phyloP scores from a whole-genome alignment of 2,329 filamentous ascomycete species.

The Cercospora berteroae region DNA sequence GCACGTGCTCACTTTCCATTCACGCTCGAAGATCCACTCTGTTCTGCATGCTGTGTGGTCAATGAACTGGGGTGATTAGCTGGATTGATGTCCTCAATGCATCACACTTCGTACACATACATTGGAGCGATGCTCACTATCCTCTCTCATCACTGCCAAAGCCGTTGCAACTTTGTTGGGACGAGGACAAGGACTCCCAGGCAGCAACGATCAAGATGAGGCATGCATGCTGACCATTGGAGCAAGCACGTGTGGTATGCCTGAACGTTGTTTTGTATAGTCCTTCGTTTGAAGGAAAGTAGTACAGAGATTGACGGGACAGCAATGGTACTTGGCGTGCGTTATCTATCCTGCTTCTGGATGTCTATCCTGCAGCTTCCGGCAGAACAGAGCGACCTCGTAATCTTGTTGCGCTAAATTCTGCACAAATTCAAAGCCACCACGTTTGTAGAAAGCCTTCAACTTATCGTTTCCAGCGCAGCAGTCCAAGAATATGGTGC shows the following conservation, averaged over 20 bases:
- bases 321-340: neutral
- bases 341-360: neutral
- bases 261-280: neutral
- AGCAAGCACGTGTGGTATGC: neutral
- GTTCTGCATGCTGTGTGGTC: neutral
- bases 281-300: neutral
- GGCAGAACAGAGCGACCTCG: slow-evolving; percentile 16
- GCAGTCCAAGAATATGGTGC: slow-evolving; percentile 18
- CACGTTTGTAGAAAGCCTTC: slow-evolving; percentile 13
- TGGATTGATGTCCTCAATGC: neutral
- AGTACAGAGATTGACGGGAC: neutral
- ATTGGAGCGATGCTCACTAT: neutral
- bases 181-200: neutral
- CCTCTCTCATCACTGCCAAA: neutral
- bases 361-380: neutral
- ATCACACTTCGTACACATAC: neutral
- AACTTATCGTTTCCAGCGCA: slow-evolving; percentile 19
- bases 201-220: neutral
- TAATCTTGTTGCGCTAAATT: slow-evolving; percentile 14
- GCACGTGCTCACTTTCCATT: slow-evolving; percentile 10
- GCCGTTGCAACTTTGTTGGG: neutral
- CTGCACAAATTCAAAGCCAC: slow-evolving; percentile 12
- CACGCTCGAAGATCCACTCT: neutral
- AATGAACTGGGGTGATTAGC: neutral
- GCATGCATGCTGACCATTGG: neutral